Evolutionary conservation across 2,329 filamentous ascomycete genomes (phyloP), one percentile per base, ranked within the genome.

Genomic region (Chrysoporthe cubensis): DNA sequence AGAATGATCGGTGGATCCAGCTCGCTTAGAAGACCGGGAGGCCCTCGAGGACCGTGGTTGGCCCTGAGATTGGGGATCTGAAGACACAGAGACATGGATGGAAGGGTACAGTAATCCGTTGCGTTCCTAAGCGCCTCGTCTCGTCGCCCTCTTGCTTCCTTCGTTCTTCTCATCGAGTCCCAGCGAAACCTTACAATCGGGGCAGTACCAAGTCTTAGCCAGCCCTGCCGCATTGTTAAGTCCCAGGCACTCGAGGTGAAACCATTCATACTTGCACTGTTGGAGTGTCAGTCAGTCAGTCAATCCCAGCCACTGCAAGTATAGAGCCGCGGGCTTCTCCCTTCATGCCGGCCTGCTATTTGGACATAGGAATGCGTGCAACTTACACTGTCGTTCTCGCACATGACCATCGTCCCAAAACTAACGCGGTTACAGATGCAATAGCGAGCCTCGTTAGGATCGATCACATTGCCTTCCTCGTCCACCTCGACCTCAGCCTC

Each of bases 171-270:
- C 86, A 6, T 88, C 88, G 72, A 90, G 87, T 60, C 88, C 87
- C 43, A 90, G 78, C 42, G 84, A 79, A 70, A 87, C 85, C 52
- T 89, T 83, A 75, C 92, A 96, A 62, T 93, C 88, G 1, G 91
- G 91, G 77, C 92, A 96, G 74, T 93, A 96, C 92, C 92, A 96
- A 78, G 93, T 94, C 2, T 90, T 90, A 43, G 90, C 91, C 21
- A 91, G 84, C 2, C 89, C 86, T 13, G 92, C 91, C 68, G 91
- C 87, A 34, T 89, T 84, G 13, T 84, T 82, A 44, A 96, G 81
- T 5, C 85, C 88, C 6, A 96, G 90, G 74, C 92, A 96, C 71
- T 89, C 88, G 52, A 96, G 84, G 76, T 96, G 92, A 77, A 95
- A 96, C 92, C 92, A 96, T 78, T 95, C 91, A 71, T 88, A 88